Evolutionary conservation across 164 flowering plant genomes (phyloP).

Genomic region (Sextonia rubra): DNA sequence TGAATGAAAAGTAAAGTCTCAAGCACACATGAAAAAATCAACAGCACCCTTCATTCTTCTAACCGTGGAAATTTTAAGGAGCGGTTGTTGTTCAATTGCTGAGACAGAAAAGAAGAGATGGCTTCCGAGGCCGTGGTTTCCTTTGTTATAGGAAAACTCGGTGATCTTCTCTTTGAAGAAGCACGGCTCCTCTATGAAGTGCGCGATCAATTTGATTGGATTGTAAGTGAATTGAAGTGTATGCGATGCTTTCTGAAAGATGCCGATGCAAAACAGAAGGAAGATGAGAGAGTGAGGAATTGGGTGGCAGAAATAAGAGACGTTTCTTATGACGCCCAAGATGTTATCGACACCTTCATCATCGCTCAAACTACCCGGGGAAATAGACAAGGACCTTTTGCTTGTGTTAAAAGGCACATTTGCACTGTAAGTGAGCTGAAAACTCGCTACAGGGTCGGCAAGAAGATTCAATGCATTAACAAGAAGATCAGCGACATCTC

Average conservation of each 20-base stretch:
- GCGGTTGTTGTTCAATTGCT: no score
- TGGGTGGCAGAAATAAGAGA: conserved; percentile 23
- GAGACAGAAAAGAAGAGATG: no score
- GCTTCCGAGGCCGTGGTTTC: conserved; percentile 17
- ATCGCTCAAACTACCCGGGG: background rate
- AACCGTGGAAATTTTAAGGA: no score
- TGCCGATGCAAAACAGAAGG: conserved; percentile 13
- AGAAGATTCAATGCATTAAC: no score
- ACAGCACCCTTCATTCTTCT: no score
- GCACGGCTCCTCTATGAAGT: conserved; percentile 16
- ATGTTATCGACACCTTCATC: conserved; percentile 16
- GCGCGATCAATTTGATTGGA: conserved; percentile 8
- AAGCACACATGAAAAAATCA: no score
- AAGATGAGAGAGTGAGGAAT: conserved; percentile 8
- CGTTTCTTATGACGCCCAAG: conserved; percentile 17
- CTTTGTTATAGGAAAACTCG: conserved; percentile 12
- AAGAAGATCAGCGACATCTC: no score
- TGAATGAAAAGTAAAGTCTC: no score
- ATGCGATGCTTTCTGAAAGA: conserved; percentile 31
- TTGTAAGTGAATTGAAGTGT: conserved; percentile 20
- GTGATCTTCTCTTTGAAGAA: conserved; percentile 18
- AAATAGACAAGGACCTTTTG: background rate
- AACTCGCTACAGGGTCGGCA: background rate
- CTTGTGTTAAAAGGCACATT: background rate
- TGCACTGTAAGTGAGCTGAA: background rate